phyloP scores from a whole-genome alignment of 2,329 filamentous ascomycete genomes.

The Xylogone sp. region DNA sequence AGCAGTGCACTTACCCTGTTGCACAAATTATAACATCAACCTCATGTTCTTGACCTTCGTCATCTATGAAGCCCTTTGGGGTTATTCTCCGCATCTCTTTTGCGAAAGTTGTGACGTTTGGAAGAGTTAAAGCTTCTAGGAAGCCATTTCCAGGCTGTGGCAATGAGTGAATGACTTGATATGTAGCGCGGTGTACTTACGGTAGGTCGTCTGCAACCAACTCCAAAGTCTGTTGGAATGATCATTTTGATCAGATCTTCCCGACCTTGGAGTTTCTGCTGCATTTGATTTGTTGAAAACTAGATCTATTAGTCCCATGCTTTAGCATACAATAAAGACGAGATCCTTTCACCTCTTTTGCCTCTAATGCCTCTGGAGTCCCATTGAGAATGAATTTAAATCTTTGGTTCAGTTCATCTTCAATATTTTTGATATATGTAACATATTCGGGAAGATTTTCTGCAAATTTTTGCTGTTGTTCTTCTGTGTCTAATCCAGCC shows the following conservation, averaged over 20 bases:
- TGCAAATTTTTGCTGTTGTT: slow-evolving; percentile 33
- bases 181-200: too few relatives aligned
- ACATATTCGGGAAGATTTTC: slow-evolving; percentile 29
- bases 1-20: slow-evolving; percentile 14
- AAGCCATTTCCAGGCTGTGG: slow-evolving; percentile 33
- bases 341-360: slow-evolving; percentile 11
- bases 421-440: slow-evolving; percentile 13
- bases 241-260: slow-evolving; percentile 9
- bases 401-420: slow-evolving; percentile 10
- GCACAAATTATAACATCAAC: slow-evolving; percentile 29
- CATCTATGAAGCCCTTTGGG: slow-evolving; percentile 26
- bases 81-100: slow-evolving; percentile 26
- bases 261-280: slow-evolving; percentile 14
- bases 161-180: too few relatives aligned
- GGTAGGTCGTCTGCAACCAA: slow-evolving; percentile 79
- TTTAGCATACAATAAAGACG: too few relatives aligned
- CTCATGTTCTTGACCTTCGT: slow-evolving; percentile 19
- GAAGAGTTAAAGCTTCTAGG: slow-evolving; percentile 35
- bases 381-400: slow-evolving; percentile 14
- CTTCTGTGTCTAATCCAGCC: slow-evolving; percentile 26
- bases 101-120: slow-evolving; percentile 24
- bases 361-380: slow-evolving; percentile 10
- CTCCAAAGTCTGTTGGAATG: slow-evolving; percentile 77
- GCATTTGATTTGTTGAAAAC: slow-evolving; percentile 33
- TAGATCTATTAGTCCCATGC: background rate